phyloP scores from a whole-genome alignment of 306 rosid genomes.

The Acacia acuminata region DNA sequence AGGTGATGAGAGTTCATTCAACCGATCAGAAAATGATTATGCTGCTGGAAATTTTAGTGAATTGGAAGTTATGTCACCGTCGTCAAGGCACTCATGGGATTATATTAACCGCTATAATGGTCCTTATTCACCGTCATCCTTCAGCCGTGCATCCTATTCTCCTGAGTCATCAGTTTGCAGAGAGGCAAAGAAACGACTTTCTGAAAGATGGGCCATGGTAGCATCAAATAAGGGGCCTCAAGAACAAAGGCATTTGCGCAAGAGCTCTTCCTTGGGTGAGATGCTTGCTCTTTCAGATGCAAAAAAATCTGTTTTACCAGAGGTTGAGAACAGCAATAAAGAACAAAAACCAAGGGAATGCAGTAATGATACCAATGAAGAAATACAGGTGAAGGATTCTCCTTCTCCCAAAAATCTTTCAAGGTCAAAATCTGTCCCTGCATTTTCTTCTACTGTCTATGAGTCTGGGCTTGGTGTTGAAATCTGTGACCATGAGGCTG shows the following conservation, averaged over 20 bases:
- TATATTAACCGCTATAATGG: slow-evolving; percentile 55
- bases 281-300: slow-evolving; percentile 83
- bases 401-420: slow-evolving; percentile 60
- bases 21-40: slow-evolving; percentile 71
- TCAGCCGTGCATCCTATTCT: slow-evolving; percentile 71
- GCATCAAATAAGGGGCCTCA: slow-evolving; percentile 59
- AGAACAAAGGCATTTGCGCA: slow-evolving; percentile 55
- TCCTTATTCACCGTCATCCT: slow-evolving; percentile 74
- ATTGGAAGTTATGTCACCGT: slow-evolving; percentile 70
- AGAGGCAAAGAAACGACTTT: slow-evolving; percentile 93
- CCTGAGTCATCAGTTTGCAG: slow-evolving; percentile 92
- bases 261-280: slow-evolving; percentile 93
- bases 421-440: slow-evolving; percentile 87
- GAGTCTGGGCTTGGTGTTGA: slow-evolving; percentile 42
- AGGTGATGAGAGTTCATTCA: slow-evolving; percentile 83
- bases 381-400: slow-evolving; percentile 39
- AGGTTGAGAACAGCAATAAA: slow-evolving; percentile 39
- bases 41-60: slow-evolving; percentile 72
- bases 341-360: slow-evolving; percentile 56
- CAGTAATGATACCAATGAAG: slow-evolving; percentile 48
- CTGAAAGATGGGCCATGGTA: slow-evolving; percentile 93
- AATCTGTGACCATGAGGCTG: slow-evolving; percentile 47
- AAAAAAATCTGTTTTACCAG: slow-evolving; percentile 54
- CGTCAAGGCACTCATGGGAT: slow-evolving; percentile 89
- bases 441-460: slow-evolving; percentile 52